Base-by-base conservation (phyloP, 495 filamentous ascomycete species). In the Penicillium robsamsonii region DNA sequence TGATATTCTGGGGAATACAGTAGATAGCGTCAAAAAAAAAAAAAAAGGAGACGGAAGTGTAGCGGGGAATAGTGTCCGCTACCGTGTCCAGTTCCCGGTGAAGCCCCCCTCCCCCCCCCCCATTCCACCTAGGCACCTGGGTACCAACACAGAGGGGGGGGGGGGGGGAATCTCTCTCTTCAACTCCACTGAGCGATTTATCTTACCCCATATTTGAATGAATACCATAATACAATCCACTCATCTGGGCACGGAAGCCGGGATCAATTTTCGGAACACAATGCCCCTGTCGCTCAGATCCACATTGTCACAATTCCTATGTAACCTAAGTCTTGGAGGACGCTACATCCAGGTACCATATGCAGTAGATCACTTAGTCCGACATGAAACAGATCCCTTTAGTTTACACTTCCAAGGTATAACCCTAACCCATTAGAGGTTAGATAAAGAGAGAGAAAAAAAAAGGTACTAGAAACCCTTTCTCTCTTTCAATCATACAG, bases 71-170 rank as follows among this genome's bases (percentile, higher is more conserved):
- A 33, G n/a, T 8, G 45, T 33, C 49, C 52, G 54, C 33, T 35
- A 20, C 49, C 57, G 44, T 52, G 57, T 67, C 58, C 35, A 64
- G 61, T 53, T 67, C 59, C 55, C 64, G 64, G 64, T 67, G 64
- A 67, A 52, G 58, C 50, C 7, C 25, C 29, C 18, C 22, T 2
- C 22, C 22, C n/a, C 11, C 43, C n/a, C 18, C 44, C 43, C 40
- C 25, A 44, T 29, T 46, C 45, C 18, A 42, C 15, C 7, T 17
- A 8, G 15, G 15, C 35, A 38, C 15, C 33, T 5, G 13, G 33
- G 33, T 13, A n/a, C 5, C 2, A 5, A 37, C 33, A n/a, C 11
- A 20, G 12, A 13, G 6, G 6, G 44, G 17, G n/a, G n/a, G n/a
- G n/a, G n/a, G n/a, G n/a, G n/a, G n/a, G n/a, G n/a, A n/a, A n/a